Percentiles rank a stretch among this genome's conserved stretches.
phyloP scores from a whole-genome alignment of 352 stramenopile species.

The Detonula confervacea region DNA sequence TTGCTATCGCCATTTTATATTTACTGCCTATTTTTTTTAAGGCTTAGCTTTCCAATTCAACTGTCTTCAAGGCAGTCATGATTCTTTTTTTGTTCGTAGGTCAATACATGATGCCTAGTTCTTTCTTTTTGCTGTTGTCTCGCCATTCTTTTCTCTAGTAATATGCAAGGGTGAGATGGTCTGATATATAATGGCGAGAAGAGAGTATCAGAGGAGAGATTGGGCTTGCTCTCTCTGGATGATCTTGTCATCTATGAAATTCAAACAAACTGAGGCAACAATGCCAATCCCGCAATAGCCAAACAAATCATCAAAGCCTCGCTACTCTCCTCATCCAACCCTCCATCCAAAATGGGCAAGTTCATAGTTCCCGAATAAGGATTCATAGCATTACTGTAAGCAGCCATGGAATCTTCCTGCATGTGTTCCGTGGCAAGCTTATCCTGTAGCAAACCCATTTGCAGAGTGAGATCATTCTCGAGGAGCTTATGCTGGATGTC shows the following conservation, averaged over 20 bases:
- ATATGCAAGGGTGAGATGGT: no score
- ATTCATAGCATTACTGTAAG: conserved; percentile 14
- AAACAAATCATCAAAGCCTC: conserved; percentile 51
- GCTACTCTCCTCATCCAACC: conserved; percentile 47
- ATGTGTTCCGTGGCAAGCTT: conserved; percentile 49
- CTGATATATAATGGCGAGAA: no score
- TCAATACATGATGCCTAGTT: no score
- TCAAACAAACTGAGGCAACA: conserved; percentile 41
- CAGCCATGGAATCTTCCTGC: conserved; percentile 44
- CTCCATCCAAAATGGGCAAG: conserved; percentile 40
- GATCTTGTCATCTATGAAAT: not conserved
- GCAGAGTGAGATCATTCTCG: conserved; percentile 36
- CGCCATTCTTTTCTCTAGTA: no score
- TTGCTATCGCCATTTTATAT: no score
- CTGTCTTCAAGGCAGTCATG: no score
- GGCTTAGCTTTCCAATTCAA: no score
- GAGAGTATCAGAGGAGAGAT: no score
- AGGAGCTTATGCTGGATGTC: conserved; percentile 46
- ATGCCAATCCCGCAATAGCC: conserved; percentile 41
- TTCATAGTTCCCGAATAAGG: conserved; percentile 25
- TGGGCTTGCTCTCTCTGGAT: no score
- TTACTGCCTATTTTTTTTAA: no score
- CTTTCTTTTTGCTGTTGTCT: no score
- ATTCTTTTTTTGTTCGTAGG: no score
- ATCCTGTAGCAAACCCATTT: conserved; percentile 40